A percentile compares a stretch with the other conserved stretches of the same genome.
phyloP scores from a whole-genome alignment of 164 flowering plant genomes.

The Tetracentron sinense region DNA sequence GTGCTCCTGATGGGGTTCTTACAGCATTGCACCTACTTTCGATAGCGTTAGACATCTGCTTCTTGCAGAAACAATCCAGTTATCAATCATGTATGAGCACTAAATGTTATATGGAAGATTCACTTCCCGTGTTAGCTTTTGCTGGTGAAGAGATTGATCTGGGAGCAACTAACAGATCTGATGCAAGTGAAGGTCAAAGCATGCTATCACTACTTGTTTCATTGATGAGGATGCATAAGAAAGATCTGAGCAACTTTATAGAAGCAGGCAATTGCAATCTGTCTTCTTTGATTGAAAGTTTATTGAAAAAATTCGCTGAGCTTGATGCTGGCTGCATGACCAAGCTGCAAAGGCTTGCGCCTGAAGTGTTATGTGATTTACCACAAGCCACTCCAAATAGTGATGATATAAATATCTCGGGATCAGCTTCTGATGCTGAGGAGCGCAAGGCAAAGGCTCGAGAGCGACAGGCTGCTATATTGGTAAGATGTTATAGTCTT shows the following conservation, averaged over 20 bases:
- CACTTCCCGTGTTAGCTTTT: conserved; percentile 51
- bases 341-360: conserved; percentile 57
- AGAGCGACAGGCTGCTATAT: conserved; percentile 85
- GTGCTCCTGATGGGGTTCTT: conserved; percentile 89
- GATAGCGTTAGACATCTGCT: conserved; percentile 67
- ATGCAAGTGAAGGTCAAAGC: conserved; percentile 39
- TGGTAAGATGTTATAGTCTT: conserved; percentile 49
- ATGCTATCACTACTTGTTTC: conserved; percentile 76
- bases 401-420: conserved; percentile 21
- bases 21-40: conserved; percentile 84
- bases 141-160: conserved; percentile 54
- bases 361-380: conserved; percentile 55
- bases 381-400: conserved; percentile 20
- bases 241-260: conserved; percentile 23
- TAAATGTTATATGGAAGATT: conserved; percentile 24
- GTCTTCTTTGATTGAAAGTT: conserved; percentile 47
- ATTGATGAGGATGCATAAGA: conserved; percentile 61
- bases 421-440: conserved; percentile 47
- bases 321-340: conserved; percentile 56
- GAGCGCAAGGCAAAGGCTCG: conserved; percentile 78
- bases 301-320: conserved; percentile 71
- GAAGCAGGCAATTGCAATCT: conserved; percentile 56
- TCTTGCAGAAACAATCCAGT: conserved; percentile 34
- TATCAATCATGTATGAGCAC: conserved; percentile 10
- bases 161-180: conserved; percentile 24